Evolutionary conservation across 768 basidiomycete species (phyloP), one percentile per base, ranked within the genome.

Genomic region (Tricholoma furcatifolium): DNA sequence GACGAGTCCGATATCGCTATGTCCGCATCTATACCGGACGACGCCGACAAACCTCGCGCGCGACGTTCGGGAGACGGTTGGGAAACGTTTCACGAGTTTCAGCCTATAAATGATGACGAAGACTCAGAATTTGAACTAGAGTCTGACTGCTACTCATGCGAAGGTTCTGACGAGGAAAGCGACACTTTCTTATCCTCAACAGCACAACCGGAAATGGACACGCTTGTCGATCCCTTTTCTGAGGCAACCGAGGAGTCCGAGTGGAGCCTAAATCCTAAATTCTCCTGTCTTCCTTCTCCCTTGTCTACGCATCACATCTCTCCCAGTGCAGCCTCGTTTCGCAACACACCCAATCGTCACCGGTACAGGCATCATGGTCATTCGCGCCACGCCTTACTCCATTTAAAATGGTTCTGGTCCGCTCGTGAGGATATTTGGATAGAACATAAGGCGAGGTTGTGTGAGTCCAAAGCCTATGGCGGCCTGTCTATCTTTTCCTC

Each of bases 351-450:
- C 60, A 51, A 46, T 36, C 76, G 77, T 23, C 78, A 78, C 55
- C 61, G 67, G 30, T 82, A 81, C 57, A 61, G 64, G 6, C 74
- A 88, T 55, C 86, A 80, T 60, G 87, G 87, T 2, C 75, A 83
- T 56, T 88, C 86, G 11, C 78, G 79, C 15, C 79, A 77, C 53
- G 80, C 82, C 2, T 74, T 88, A 32, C 67, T 74, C 12, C 78
- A 85, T 59, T 66, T 80, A 57, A 88, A 85, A 62, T 79, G 69
- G 65, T 76, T 88, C 58, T 88, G 87, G 87, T 69, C 71, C 34
- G 62, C 73, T 6, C 80, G 83, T 17, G 76, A 80, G 51, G 80
- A 79, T 43, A 73, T 76, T 46, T 82, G 78, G 78, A 65, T 68
- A 21, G 74, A 70, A 36, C 72, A 72, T 61, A 62, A 63, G 39